Evolutionary conservation across 148 eudicot species (phyloP).

Genomic region (Chenopodium quinoa): DNA sequence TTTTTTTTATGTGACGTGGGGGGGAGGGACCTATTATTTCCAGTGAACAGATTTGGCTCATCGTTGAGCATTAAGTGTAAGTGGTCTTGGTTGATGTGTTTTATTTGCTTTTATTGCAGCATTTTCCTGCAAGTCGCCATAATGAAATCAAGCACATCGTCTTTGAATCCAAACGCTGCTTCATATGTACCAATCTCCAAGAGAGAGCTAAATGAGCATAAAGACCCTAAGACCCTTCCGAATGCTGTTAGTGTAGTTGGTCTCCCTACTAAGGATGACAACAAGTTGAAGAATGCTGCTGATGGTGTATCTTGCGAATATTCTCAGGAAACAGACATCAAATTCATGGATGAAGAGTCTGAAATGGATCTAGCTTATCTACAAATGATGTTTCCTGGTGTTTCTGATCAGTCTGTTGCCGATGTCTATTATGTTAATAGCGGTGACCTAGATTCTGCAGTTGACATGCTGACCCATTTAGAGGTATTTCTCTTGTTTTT

Average conservation of each 20-base stretch:
- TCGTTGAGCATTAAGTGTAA: neutral
- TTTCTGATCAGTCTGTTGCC: conserved; percentile 70
- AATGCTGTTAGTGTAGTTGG: conserved; percentile 22
- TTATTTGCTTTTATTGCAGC: conserved; percentile 27
- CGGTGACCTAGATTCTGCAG: conserved; percentile 70
- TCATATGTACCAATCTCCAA: conserved; percentile 67
- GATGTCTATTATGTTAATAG: conserved; percentile 65
- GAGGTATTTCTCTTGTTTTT: conserved; percentile 44
- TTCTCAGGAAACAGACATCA: conserved; percentile 30
- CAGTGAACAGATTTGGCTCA: neutral
- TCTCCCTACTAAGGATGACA: conserved; percentile 23
- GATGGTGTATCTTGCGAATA: conserved; percentile 42
- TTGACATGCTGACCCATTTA: conserved; percentile 79
- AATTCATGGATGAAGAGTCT: conserved; percentile 49
- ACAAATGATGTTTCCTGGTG: conserved; percentile 75
- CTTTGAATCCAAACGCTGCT: conserved; percentile 74
- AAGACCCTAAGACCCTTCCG: conserved; percentile 20
- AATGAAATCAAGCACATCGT: conserved; percentile 61
- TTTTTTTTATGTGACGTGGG: neutral
- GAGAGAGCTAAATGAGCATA: conserved; percentile 46
- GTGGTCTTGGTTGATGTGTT: conserved; percentile 1
- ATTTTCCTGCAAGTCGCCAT: conserved; percentile 21
- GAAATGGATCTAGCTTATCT: conserved; percentile 83
- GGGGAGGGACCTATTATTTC: neutral
- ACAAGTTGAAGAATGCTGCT: conserved; percentile 38